Conservation (phyloP, 1,284 basidiomycete genomes). For the Ustilago sp. region DNA sequence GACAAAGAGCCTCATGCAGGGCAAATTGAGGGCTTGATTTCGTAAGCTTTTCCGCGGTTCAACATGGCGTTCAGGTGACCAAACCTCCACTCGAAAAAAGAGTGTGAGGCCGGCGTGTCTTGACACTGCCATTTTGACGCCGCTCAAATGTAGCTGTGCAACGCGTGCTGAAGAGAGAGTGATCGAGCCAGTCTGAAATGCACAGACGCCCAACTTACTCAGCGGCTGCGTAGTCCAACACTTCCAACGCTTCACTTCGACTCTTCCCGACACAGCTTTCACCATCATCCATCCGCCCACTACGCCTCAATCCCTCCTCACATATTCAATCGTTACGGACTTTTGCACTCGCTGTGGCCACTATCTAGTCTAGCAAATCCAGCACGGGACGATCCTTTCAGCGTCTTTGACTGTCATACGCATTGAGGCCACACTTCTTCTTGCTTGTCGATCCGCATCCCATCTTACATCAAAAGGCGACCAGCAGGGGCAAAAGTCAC, state of each 20-base stretch:
- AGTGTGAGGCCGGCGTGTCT: not conserved
- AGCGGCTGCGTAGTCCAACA: constrained; percentile 16
- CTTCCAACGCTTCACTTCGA: not conserved
- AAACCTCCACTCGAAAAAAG: not conserved
- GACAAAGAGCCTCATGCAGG: not conserved
- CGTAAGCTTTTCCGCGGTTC: not conserved
- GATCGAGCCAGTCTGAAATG: constrained; percentile 13
- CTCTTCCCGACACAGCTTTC: not conserved
- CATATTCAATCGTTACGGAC: not conserved
- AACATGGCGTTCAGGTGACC: not conserved
- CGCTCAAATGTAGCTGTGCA: not conserved
- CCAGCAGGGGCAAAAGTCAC: constrained; percentile 3
- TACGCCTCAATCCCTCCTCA: not conserved
- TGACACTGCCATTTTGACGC: not conserved
- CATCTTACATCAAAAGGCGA: not conserved
- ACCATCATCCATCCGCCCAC: not conserved
- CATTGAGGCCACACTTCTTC: no score
- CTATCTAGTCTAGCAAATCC: no score
- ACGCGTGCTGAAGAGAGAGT: constrained; percentile 15
- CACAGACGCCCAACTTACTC: constrained; percentile 21
- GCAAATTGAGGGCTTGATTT: not conserved
- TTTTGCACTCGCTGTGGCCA: no score
- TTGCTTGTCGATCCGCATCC: no score
- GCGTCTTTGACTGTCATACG: no score
- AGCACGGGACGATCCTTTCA: no score